Evolutionary conservation across 148 eudicot species (phyloP), one percentile per base, ranked within the genome.

Genomic region (Agrostemma githago): DNA sequence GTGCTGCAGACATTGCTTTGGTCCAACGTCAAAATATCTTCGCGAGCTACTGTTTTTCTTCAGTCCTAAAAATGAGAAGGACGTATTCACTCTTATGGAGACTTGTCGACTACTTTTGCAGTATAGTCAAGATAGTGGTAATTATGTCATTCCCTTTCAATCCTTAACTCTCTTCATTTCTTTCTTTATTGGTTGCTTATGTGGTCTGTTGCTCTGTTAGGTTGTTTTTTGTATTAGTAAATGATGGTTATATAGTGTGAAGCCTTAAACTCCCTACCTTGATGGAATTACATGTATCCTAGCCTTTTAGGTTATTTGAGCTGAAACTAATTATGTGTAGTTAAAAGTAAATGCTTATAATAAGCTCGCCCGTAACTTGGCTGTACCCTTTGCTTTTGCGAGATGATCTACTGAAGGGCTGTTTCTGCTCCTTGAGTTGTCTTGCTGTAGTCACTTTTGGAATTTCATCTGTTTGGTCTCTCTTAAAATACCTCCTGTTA

Each of bases 11-110:
- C 81, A 84, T 19, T 88, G 96, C 83, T 92, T 95, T 80, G 87
- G 86, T 60, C 87, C 89, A 66, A 86, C 86, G 78, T 95, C 98
- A 16, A 86, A 85, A 82, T 95, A 84, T 80, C 97, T 95, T 64
- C 79, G 85, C n/a, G 88, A 90, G 73, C 81, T 92, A 44, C 88
- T 88, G 68, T 95, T 89, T 82, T 94, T 95, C 86, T 85, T 88
- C 61, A 87, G 86, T 79, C 84, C 97, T 34, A 82, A 72, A 85
- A 80, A 88, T 43, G 80, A 61, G 75, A 80, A 83, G 71, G 96
- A 92, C 79, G 66, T 90, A 72, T 79, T 78, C 62, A 88, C 85
- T 77, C 87, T 95, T 41, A 85, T 85, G 86, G 91, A 87, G 85
- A 88, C 85, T 64, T 95, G 98, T 83, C 86, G 84, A 53, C 76